Base-by-base conservation (phyloP, 768 basidiomycete genomes). In the Panellus pusillus region DNA sequence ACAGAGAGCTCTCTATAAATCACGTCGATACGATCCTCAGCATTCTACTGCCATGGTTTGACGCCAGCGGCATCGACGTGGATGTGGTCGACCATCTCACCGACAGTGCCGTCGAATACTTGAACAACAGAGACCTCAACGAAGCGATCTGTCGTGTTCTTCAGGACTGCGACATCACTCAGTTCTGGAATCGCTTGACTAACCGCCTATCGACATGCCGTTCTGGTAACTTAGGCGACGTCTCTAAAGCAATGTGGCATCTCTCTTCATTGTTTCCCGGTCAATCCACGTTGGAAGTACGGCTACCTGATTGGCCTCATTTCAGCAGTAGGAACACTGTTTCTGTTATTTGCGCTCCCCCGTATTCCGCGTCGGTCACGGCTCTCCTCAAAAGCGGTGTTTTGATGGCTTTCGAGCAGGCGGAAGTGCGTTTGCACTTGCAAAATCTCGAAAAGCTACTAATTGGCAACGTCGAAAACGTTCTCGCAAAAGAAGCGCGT, bases 1-100 rank as follows among this genome's bases (percentile, higher is more conserved):
- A 6, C 14, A 39, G 42, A 19, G 11, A 8, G 19, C 9, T 32
- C 7, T 17, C 29, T 8, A 39, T 57, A 18, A 57, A 38, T n/a
- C 59, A 61, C 46, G 45, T 54, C 37, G 59, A 61, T 19, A 50
- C 29, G 11, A 52, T 61, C 35, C 41, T 61, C 15, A 48, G 48
- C 24, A 57, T 53, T 6, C 28, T 61, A 1, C 59, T 61, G 24
- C 59, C 59, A 3, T 61, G 51, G 52, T 54, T 57, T 32, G 52
- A 61, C 44, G 15, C 29, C 4, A 39, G 12, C 18, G 24, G 31
- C 17, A 2, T 50, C 4, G 45, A 50, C 8, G 0, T 31, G 4
- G 51, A 57, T 17, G 18, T 54, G 44, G 36, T 32, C 6, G 32
- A 57, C 17, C 51, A 48, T 15, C 36, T 61, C 13, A 47, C 29